phyloP scores from a whole-genome alignment of 78 protist genomes.

The Dictyostelium intermedium region DNA sequence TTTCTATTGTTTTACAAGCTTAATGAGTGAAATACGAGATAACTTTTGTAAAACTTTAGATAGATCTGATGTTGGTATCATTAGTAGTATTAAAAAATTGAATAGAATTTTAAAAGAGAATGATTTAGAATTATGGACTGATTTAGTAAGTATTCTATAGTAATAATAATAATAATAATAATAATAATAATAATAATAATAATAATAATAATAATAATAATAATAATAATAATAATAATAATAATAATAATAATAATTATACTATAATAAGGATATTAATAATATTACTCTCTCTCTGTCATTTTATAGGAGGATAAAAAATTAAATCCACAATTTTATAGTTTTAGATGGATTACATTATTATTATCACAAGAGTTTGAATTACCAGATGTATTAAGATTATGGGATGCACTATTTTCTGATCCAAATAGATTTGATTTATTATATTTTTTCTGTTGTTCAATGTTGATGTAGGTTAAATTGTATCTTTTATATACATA shows the following conservation, averaged over 20 bases:
- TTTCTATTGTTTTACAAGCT: constrained; percentile 86
- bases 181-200: too few relatives aligned
- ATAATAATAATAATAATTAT: too few relatives aligned
- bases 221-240: too few relatives aligned
- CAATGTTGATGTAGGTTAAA: constrained; percentile 88
- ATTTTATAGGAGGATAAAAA: constrained; percentile 55
- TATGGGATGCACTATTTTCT: constrained; percentile 91
- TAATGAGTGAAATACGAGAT: constrained; percentile 88
- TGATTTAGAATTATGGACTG: constrained; percentile 72
- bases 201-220: too few relatives aligned
- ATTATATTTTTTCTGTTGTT: constrained; percentile 77
- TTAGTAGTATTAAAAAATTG: constrained; percentile 32
- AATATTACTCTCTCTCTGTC: too few relatives aligned
- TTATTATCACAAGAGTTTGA: constrained; percentile 89
- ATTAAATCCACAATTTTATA: constrained; percentile 83
- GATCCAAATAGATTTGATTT: constrained; percentile 82
- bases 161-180: too few relatives aligned
- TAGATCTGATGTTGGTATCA: constrained; percentile 59
- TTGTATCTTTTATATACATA: too few relatives aligned
- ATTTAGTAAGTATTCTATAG: constrained; percentile 38
- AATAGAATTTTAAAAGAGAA: constrained; percentile 3
- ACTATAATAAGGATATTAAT: too few relatives aligned
- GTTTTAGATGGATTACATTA: constrained; percentile 89
- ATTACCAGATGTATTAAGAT: constrained; percentile 86
- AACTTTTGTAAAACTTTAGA: constrained; percentile 83